phyloP scores from a whole-genome alignment of 2,329 filamentous ascomycete species.

The Macrophomina pseudophaseolina region DNA sequence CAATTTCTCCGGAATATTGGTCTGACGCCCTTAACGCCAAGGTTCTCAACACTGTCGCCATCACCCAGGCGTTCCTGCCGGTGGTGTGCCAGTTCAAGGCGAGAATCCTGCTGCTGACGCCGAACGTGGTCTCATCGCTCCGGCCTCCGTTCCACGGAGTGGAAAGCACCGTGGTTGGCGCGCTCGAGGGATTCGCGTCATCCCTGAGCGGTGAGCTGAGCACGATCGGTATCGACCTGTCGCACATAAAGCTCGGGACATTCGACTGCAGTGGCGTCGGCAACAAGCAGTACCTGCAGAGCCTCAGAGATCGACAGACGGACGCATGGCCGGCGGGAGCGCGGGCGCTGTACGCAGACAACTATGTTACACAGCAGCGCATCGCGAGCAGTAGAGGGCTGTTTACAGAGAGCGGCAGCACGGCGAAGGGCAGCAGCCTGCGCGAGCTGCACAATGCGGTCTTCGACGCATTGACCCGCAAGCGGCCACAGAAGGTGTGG shows the following conservation, averaged over 20 bases:
- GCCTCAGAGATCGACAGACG: constrained; percentile 39
- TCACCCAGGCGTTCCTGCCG: constrained; percentile 81
- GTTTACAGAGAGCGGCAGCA: constrained; percentile 50
- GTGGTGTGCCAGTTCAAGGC: constrained; percentile 60
- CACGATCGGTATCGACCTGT: constrained; percentile 76
- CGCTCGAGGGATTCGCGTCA: constrained; percentile 83
- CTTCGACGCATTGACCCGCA: constrained; percentile 82
- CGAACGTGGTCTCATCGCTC: constrained; percentile 79
- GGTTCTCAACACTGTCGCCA: constrained; percentile 85
- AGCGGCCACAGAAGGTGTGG: constrained; percentile 64
- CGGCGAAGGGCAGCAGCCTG: constrained; percentile 69
- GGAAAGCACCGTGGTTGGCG: constrained; percentile 84
- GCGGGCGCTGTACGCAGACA: constrained; percentile 42
- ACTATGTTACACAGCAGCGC: constrained; percentile 45
- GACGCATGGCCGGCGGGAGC: constrained; percentile 45
- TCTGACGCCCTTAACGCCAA: constrained; percentile 92
- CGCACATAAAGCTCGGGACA: constrained; percentile 87
- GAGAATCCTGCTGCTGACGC: constrained; percentile 77
- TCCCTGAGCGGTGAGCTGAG: constrained; percentile 80
- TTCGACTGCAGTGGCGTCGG: constrained; percentile 78
- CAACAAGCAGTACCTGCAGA: constrained; percentile 47
- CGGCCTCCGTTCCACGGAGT: constrained; percentile 81
- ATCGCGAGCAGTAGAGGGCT: constrained; percentile 58
- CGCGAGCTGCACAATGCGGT: constrained; percentile 83
- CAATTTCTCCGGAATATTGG: constrained; percentile 81